phyloP scores from a whole-genome alignment of 2,329 filamentous ascomycete genomes.

The Aspergillus brunneoviolaceus region DNA sequence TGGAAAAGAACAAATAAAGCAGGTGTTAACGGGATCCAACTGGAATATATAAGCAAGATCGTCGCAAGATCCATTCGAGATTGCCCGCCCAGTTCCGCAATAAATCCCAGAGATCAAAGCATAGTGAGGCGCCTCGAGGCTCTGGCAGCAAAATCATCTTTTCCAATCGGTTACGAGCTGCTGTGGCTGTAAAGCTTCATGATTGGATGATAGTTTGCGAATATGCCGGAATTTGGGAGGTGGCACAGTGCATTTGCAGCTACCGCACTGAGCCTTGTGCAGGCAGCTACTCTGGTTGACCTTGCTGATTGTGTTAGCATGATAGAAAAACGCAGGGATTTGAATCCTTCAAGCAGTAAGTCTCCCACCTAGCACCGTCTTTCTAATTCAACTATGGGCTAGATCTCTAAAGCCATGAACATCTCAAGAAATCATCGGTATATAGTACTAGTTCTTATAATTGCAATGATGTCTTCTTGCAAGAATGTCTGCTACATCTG shows the following conservation, averaged over 20 bases:
- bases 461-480: neutral
- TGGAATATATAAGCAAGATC: neutral
- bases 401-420: neutral
- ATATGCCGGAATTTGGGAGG: neutral
- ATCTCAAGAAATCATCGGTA: neutral
- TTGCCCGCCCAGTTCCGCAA: neutral
- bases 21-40: neutral
- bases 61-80: neutral
- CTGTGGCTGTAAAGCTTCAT: slow-evolving; percentile 3
- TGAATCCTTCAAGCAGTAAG: neutral
- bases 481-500: neutral
- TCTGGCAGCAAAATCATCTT: neutral
- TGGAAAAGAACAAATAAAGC: neutral
- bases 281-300: neutral
- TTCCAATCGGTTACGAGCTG: neutral
- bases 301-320: neutral
- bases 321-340: neutral
- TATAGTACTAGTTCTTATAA: neutral
- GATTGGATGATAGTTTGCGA: slow-evolving; percentile 2
- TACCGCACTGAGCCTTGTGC: neutral
- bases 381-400: neutral
- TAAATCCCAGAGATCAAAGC: neutral
- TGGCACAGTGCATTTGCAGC: slow-evolving; percentile 10
- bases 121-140: neutral
- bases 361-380: neutral